A percentile compares a stretch with the other conserved stretches of the same genome.
Conservation (phyloP, 176 grass and related monocot genomes). For the Eragrostis curvula region DNA sequence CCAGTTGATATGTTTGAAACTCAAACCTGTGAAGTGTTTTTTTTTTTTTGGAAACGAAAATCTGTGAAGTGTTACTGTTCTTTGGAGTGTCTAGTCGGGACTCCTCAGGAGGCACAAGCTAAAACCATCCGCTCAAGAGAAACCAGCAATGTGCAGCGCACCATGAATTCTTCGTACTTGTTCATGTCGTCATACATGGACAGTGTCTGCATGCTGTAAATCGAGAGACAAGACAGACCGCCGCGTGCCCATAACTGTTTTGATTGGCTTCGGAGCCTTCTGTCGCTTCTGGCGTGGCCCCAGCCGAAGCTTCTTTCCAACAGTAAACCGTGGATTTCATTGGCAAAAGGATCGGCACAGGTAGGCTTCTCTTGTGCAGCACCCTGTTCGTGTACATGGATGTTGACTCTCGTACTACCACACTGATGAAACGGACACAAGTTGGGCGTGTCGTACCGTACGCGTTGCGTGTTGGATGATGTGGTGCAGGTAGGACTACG, state of each 20-base stretch:
- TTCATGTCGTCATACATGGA: background rate
- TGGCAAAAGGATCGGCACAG: background rate
- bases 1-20: too few relatives aligned
- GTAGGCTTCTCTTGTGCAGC: conserved; percentile 16
- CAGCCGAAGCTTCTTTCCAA: conserved; percentile 33
- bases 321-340: conserved; percentile 15
- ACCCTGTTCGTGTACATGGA: background rate
- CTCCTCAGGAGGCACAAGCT: too few relatives aligned
- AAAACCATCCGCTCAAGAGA: too few relatives aligned
- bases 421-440: conserved; percentile 1
- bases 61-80: too few relatives aligned
- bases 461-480: conserved; percentile 22
- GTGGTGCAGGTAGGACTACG: background rate
- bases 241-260: conserved; percentile 8
- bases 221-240: conserved; percentile 27
- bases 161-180: background rate
- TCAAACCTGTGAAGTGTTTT: too few relatives aligned
- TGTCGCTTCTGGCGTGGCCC: background rate
- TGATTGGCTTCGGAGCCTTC: conserved; percentile 13
- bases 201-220: background rate
- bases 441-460: conserved; percentile 11
- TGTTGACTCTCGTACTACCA: conserved; percentile 22
- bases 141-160: background rate
- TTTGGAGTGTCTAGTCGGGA: too few relatives aligned
- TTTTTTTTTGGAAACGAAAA: too few relatives aligned